A percentile compares a stretch with the other conserved stretches of the same genome.
Conservation (phyloP, 2,329 filamentous ascomycete genomes). For the Alternaria burnsii region DNA sequence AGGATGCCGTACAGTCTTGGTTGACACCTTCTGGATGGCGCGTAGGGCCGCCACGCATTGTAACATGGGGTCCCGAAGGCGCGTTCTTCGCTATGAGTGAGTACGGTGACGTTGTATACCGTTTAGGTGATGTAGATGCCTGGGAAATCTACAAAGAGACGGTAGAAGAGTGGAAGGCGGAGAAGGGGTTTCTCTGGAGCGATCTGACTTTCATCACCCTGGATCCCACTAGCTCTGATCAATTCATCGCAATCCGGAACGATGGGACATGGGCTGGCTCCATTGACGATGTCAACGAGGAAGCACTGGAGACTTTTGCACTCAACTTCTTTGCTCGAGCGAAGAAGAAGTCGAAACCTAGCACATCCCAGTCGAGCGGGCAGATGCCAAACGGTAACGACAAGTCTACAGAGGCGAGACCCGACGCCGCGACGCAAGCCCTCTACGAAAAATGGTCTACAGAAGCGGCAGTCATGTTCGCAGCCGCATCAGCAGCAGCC, state of each 20-base stretch:
- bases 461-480: conserved; percentile 36
- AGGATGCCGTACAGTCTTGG: conserved; percentile 47
- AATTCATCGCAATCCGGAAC: conserved; percentile 47
- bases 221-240: conserved; percentile 40
- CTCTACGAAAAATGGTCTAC: conserved; percentile 44
- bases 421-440: conserved; percentile 32
- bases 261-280: conserved; percentile 49
- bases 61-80: conserved; percentile 43
- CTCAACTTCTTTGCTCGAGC: conserved; percentile 40
- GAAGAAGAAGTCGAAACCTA: conserved; percentile 28
- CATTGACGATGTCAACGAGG: conserved; percentile 45
- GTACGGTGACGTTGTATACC: conserved; percentile 45
- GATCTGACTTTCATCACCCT: conserved; percentile 43
- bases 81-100: conserved; percentile 50
- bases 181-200: conserved; percentile 42
- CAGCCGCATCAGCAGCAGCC: conserved; percentile 37
- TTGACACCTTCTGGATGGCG: conserved; percentile 50
- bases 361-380: conserved; percentile 9
- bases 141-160: conserved; percentile 48
- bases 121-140: conserved; percentile 31
- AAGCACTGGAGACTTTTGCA: conserved; percentile 43
- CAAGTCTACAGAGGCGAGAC: conserved; percentile 13
- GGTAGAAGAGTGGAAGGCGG: conserved; percentile 46
- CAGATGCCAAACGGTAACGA: conserved; percentile 5
- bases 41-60: conserved; percentile 44